Percentiles rank a stretch among this genome's conserved stretches.
Conservation (phyloP, 164 flowering plant species). For the Vitis labrusca region DNA sequence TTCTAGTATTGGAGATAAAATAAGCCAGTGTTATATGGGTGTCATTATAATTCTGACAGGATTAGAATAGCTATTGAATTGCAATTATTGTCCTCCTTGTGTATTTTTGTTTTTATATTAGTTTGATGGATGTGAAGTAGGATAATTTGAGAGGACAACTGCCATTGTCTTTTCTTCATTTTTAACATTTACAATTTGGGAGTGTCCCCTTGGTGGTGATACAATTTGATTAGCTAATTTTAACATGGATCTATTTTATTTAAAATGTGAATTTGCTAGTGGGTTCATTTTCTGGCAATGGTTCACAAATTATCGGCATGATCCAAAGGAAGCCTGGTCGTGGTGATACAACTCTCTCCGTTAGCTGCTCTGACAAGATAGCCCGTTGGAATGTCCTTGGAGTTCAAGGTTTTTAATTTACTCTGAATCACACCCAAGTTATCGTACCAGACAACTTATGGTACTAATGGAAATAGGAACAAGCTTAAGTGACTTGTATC, state of each 20-base stretch:
- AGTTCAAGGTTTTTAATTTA: conserved; percentile 71
- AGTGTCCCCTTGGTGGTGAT: no score
- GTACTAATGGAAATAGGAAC: no score
- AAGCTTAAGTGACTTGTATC: no score
- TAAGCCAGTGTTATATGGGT: not conserved
- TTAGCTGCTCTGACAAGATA: conserved; percentile 97
- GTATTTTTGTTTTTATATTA: no score
- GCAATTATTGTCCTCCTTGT: no score
- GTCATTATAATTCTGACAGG: not conserved
- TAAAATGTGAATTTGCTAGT: not conserved
- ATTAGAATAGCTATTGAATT: no score
- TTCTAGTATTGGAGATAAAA: not conserved
- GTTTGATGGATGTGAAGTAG: no score
- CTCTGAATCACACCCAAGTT: not conserved
- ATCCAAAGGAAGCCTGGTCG: conserved; percentile 98
- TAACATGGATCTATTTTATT: not conserved
- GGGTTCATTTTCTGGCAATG: conserved; percentile 31
- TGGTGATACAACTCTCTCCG: conserved; percentile 89
- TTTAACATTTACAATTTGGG: no score
- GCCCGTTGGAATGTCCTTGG: conserved; percentile 96
- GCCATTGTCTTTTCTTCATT: no score
- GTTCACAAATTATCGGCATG: conserved; percentile 31
- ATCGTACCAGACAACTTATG: no score
- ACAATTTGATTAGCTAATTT: not conserved
- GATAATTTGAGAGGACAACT: no score